Conservation (phyloP, 768 basidiomycete genomes). For the Sutorius australiensis region DNA sequence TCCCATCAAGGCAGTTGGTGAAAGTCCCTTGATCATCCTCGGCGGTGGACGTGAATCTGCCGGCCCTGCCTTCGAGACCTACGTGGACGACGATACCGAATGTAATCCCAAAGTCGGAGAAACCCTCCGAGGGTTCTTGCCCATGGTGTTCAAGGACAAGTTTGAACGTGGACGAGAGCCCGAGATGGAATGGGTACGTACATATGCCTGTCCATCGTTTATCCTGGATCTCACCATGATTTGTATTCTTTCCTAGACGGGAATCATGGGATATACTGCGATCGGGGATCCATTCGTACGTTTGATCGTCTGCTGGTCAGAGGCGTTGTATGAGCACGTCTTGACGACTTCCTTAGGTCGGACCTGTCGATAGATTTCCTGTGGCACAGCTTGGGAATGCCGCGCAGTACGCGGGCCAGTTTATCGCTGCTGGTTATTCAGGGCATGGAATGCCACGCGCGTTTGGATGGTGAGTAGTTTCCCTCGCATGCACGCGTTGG, state of each 20-base stretch:
- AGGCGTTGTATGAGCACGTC: too few relatives aligned
- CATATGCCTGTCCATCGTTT: not conserved
- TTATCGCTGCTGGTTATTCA: slow-evolving; percentile 66
- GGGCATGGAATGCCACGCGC: slow-evolving; percentile 83
- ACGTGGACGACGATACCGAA: slow-evolving; percentile 55
- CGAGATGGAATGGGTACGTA: slow-evolving; percentile 78
- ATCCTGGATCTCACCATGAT: not conserved
- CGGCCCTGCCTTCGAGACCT: slow-evolving; percentile 43
- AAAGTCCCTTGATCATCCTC: slow-evolving; percentile 60
- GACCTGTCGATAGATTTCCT: slow-evolving; percentile 45
- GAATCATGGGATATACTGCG: slow-evolving; percentile 75
- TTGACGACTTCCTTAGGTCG: slow-evolving; percentile 43
- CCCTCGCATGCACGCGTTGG: not conserved
- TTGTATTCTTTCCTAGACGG: slow-evolving; percentile 47
- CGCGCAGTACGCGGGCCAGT: slow-evolving; percentile 51
- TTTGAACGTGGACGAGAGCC: slow-evolving; percentile 48
- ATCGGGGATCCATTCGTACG: slow-evolving; percentile 64
- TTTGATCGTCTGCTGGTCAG: not conserved
- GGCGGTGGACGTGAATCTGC: slow-evolving; percentile 61
- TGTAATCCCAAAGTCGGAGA: slow-evolving; percentile 46
- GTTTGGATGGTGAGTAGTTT: slow-evolving; percentile 48
- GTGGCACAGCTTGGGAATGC: slow-evolving; percentile 4
- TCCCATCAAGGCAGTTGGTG: slow-evolving; percentile 32
- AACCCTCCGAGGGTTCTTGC: slow-evolving; percentile 57
- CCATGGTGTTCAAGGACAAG: slow-evolving; percentile 50